Conservation (phyloP, 441 rosid genomes). For the Kokia cookei region DNA sequence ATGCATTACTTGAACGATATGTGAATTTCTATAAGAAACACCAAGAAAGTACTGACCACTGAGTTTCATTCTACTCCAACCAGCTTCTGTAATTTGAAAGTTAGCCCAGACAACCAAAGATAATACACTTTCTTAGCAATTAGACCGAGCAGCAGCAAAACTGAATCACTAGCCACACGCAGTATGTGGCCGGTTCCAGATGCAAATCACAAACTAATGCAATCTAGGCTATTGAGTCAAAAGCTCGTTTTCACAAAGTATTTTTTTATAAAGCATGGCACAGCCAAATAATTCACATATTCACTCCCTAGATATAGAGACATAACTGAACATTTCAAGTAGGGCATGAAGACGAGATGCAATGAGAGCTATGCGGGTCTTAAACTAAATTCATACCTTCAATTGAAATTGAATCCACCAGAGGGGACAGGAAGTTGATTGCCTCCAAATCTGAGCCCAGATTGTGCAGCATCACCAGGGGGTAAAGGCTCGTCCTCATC, state of each 20-base stretch:
- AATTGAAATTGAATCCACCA: constrained; percentile 52
- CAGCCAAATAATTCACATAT: no score
- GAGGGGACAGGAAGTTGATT: constrained; percentile 29
- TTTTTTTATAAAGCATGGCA: no score
- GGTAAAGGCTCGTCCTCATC: constrained; percentile 33
- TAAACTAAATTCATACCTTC: constrained; percentile 22
- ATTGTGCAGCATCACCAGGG: constrained; percentile 23
- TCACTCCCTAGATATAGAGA: no score
- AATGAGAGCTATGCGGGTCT: neutral
- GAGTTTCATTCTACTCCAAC: constrained; percentile 23
- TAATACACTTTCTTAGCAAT: neutral
- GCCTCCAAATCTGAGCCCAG: constrained; percentile 44
- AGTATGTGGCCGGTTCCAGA: neutral
- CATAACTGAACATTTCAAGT: no score
- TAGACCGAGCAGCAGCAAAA: neutral
- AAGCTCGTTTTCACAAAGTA: neutral
- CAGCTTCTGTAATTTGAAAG: constrained; percentile 20
- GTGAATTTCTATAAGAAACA: neutral
- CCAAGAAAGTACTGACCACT: constrained; percentile 6
- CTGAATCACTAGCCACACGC: neutral
- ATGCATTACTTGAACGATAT: constrained; percentile 1
- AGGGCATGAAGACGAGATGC: neutral
- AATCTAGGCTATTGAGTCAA: neutral
- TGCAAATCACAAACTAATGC: neutral
- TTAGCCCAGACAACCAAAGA: neutral